Evolutionary conservation across 2,329 filamentous ascomycete genomes (phyloP), one percentile per base, ranked within the genome.

Genomic region (Dothistroma pini): DNA sequence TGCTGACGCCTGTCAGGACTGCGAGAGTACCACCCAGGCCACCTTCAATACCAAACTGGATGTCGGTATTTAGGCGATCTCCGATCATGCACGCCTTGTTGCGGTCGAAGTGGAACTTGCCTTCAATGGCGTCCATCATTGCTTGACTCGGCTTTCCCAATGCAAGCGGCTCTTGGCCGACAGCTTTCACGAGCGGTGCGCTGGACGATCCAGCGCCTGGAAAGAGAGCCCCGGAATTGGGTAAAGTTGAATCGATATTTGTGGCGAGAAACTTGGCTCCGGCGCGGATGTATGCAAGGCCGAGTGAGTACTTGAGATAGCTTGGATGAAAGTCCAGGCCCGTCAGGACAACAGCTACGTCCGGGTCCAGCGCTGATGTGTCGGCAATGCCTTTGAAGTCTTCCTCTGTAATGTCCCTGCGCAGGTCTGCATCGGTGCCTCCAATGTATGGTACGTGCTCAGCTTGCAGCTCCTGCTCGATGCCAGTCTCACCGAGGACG

Each of bases 71-170:
- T 65, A 96, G 80, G 32, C 95, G 84, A 75, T 99, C 95, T 7
- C 95, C 95, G 49, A 99, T 85, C 95, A 99, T 99, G 77, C 95
- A 97, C 0, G 95, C 90, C 68, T 86, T 86, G 62, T 83, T 85
- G 41, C 93, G 85, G 75, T 97, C 88, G 57, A 99, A 89, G 68
- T 89, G 83, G 76, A 97, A 97, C 77, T 96, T 96, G 61, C 93
- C 93, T 80, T 97, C 93, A 60, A 99, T 89, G 2, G 95, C 92
- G 75, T 97, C 93, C 93, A 99, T 96, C 95, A 99, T 99, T 4
- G 93, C 93, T 79, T 96, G 92, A 74, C 91, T 96, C 2, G 95
- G 95, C 79, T 99, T 99, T 0, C 95, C 95, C 47, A 97, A 79
- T 2, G 90, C 87, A 34, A 91, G 77, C 0, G 95, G 93, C 70